Percentiles rank a stretch among this genome's conserved stretches.
These are phyloP conservation scores for Pseudopyrenochaeta lycopersici DNA, from an alignment of 2,329 filamentous ascomycete genomes.

Conservation along the genomic window DNA sequence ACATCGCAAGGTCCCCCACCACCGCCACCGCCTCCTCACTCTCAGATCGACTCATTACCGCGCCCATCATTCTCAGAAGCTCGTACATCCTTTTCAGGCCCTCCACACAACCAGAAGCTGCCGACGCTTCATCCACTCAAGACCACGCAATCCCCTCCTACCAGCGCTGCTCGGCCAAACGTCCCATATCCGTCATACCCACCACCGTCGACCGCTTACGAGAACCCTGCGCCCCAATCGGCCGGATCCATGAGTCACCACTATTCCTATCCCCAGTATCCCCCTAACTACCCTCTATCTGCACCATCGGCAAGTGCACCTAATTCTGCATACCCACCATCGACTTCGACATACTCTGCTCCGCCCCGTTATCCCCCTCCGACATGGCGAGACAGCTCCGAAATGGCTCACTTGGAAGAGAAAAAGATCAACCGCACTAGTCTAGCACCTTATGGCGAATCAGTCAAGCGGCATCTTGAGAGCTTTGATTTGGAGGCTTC, in stretches of 20 bases:
- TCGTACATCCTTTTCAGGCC: conserved; percentile 37
- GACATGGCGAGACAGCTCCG: conserved; percentile 50
- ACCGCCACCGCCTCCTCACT: conserved; percentile 37
- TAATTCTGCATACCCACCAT: conserved; percentile 53
- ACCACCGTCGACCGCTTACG: conserved; percentile 45
- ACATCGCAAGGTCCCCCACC: conserved; percentile 42
- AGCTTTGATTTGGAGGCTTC: conserved; percentile 67
- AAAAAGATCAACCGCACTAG: conserved; percentile 47
- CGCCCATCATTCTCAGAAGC: conserved; percentile 40
- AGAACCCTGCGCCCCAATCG: conserved; percentile 45
- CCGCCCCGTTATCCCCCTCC: conserved; percentile 46
- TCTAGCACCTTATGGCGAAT: conserved; percentile 53
- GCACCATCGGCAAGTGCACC: conserved; percentile 46
- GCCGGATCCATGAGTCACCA: conserved; percentile 51
- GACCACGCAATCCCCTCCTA: conserved; percentile 47
- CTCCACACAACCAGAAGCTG: conserved; percentile 44
- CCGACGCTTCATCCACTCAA: conserved; percentile 49
- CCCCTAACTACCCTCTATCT: conserved; percentile 51
- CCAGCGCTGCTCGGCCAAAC: conserved; percentile 31
- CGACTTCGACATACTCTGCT: conserved; percentile 51
- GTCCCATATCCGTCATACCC: conserved; percentile 42
- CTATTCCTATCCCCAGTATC: conserved; percentile 53
- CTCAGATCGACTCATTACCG: conserved; percentile 38
- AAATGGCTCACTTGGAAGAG: conserved; percentile 43
- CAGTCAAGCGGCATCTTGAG: conserved; percentile 71